Percentiles rank a stretch among this genome's conserved stretches.
Conservation (phyloP, 1,139 yeast species). For the Kodamaea alishanica region DNA sequence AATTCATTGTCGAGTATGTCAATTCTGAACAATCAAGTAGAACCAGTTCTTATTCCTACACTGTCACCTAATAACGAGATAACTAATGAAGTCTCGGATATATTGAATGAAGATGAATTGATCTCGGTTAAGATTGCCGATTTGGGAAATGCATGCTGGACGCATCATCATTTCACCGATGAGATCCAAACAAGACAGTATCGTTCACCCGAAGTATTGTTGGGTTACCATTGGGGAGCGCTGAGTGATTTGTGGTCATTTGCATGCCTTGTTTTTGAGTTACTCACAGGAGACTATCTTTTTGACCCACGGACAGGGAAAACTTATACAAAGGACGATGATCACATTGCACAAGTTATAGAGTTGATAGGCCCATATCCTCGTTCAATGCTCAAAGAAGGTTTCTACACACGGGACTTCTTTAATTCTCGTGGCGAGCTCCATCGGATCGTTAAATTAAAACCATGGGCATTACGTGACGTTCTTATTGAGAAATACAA, state of each 20-base stretch:
- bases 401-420: conserved; percentile 42
- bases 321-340: conserved; percentile 46
- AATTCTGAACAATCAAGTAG: conserved; percentile 30
- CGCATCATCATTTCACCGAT: conserved; percentile 48
- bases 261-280: conserved; percentile 45
- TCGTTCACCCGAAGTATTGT: conserved; percentile 45
- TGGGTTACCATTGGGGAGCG: conserved; percentile 52
- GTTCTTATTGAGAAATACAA: conserved; percentile 45
- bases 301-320: conserved; percentile 49
- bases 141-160: conserved; percentile 51
- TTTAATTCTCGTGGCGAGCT: conserved; percentile 32
- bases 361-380: conserved; percentile 47
- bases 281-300: conserved; percentile 47
- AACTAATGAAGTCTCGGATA: conserved; percentile 8
- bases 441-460: conserved; percentile 33
- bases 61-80: conserved; percentile 7
- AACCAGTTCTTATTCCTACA: conserved; percentile 24
- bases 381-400: conserved; percentile 40
- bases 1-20: conserved; percentile 45
- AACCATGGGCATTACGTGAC: conserved; percentile 49
- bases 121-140: conserved; percentile 50
- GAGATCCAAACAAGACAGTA: conserved; percentile 51
- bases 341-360: conserved; percentile 48
- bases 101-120: conserved; percentile 44
- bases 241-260: conserved; percentile 49